Percentiles rank a stretch among this genome's conserved stretches.
These are phyloP conservation scores for Ceratocystis variospora DNA, from an alignment of 2,329 filamentous ascomycete genomes.

Conservation along the genomic window DNA sequence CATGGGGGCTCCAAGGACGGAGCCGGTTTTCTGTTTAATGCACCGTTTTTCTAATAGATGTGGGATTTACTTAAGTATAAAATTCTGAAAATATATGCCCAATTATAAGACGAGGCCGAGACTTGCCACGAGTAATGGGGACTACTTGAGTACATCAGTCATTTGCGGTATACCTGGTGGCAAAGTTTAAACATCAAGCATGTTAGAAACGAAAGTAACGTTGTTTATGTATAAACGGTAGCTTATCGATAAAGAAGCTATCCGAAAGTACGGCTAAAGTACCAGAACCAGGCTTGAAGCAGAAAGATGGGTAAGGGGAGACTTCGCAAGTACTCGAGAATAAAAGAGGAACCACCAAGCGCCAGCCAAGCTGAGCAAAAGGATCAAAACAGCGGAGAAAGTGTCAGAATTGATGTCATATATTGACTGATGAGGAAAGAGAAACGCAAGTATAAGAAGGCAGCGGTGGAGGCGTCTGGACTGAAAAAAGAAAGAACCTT, in stretches of 20 bases:
- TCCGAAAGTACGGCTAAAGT: no score
- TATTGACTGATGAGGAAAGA: background rate
- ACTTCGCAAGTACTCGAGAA: background rate
- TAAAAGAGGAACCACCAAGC: background rate
- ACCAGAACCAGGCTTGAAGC: no score
- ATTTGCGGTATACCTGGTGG: background rate
- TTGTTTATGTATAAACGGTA: no score
- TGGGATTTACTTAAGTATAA: background rate
- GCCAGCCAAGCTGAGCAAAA: background rate
- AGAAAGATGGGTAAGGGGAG: no score
- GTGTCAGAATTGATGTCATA: background rate
- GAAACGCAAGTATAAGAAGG: conserved; percentile 2
- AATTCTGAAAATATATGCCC: background rate
- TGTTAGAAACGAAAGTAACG: no score
- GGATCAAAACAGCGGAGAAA: background rate
- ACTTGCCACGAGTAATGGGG: background rate
- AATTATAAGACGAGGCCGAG: background rate
- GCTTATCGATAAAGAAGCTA: no score
- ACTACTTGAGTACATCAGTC: background rate
- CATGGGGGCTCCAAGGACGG: conserved; percentile 13
- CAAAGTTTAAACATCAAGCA: no score
- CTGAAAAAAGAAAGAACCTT: background rate
- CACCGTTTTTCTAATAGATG: conserved; percentile 13
- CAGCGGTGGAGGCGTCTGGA: background rate
- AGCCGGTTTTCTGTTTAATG: conserved; percentile 4